Percentiles rank a stretch among this genome's conserved stretches.
These are phyloP conservation scores for Thalassiosira profunda DNA, from an alignment of 108 stramenopile species.

Conservation along the genomic window DNA sequence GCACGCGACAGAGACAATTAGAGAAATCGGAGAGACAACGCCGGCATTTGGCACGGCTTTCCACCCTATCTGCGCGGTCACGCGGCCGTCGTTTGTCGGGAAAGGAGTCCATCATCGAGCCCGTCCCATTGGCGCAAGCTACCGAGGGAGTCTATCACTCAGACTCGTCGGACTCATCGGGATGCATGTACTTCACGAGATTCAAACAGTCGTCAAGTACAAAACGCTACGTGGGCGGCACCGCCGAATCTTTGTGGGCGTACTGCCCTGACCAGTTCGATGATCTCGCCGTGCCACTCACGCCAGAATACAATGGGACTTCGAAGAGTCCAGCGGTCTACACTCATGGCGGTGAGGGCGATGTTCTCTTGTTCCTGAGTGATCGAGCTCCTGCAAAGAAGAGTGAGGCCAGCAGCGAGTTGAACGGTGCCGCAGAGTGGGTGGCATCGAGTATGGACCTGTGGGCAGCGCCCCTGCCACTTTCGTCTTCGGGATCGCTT, in stretches of 20 bases:
- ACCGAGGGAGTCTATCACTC: slow-evolving; percentile 52
- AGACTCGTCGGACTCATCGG: background rate
- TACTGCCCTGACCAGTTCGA: slow-evolving; percentile 55
- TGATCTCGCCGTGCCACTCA: slow-evolving; percentile 34
- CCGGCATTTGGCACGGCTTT: slow-evolving; percentile 10
- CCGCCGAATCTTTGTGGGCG: slow-evolving; percentile 68
- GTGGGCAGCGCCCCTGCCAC: slow-evolving; percentile 57
- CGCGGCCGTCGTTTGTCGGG: background rate
- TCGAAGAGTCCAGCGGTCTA: slow-evolving; percentile 61
- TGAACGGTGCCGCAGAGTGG: slow-evolving; percentile 15
- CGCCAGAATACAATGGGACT: slow-evolving; percentile 62
- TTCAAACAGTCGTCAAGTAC: slow-evolving; percentile 61
- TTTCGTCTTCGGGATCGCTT: background rate
- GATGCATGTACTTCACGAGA: slow-evolving; percentile 73
- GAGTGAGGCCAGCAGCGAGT: background rate
- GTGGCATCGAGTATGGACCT: slow-evolving; percentile 65
- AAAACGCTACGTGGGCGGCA: slow-evolving; percentile 66
- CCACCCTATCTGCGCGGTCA: background rate
- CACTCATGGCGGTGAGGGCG: background rate
- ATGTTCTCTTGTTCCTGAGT: slow-evolving; percentile 67
- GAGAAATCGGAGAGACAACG: slow-evolving; percentile 10
- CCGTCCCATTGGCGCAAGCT: slow-evolving; percentile 71
- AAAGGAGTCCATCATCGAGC: slow-evolving; percentile 31
- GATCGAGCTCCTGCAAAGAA: no score
- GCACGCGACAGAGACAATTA: background rate